Evolutionary conservation across 2,329 filamentous ascomycete species (phyloP), one percentile per base, ranked within the genome.

Genomic region (Neofusicoccum laricinum): DNA sequence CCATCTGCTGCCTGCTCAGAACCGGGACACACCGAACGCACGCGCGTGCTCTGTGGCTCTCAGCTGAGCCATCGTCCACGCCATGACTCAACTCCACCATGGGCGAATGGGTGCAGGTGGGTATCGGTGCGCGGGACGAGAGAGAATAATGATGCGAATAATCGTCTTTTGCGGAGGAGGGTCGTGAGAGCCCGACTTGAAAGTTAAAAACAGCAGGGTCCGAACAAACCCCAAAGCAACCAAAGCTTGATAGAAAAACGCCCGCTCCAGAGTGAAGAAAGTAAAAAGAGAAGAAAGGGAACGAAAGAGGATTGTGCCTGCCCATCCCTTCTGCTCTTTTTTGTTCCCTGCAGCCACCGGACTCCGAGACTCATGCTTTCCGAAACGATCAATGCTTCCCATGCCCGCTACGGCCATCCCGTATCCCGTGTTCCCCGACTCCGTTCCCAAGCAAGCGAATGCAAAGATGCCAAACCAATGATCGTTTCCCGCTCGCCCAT

Each of bases 291-390:
- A 48, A 15, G 19, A 14, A 5, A 30, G n/a, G 55, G 15, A 45
- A 21, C 19, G 45, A 41, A 21, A 41, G 15, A 50, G 25, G 32
- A 40, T 50, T 21, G 45, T 41, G 57, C 41, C 41, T 46, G 40
- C 41, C 57, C 41, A 32, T 17, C 40, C 51, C 51, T 17, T 38
- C 21, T 57, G n/a, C 41, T 46, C 55, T 36, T 59, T 59, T 46
- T 46, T 46, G 41, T 46, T 43, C 55, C 40, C 55, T 46, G 55
- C 55, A 34, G 25, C 25, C 34, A 5, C 55, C 40, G 17, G 41
- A 59, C 55, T 59, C 55, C 55, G 12, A 36, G 25, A 58, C 21
- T 38, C 53, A 58, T 58, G 53, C 38, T 43, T 55, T 57, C 51
- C 51, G 38, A 43, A 57, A 40, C 17, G 19, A 58, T 12, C 7